A percentile compares a stretch with the other conserved stretches of the same genome.
phyloP scores from a whole-genome alignment of 106 monocot genomes.

The Platanthera zijinensis region DNA sequence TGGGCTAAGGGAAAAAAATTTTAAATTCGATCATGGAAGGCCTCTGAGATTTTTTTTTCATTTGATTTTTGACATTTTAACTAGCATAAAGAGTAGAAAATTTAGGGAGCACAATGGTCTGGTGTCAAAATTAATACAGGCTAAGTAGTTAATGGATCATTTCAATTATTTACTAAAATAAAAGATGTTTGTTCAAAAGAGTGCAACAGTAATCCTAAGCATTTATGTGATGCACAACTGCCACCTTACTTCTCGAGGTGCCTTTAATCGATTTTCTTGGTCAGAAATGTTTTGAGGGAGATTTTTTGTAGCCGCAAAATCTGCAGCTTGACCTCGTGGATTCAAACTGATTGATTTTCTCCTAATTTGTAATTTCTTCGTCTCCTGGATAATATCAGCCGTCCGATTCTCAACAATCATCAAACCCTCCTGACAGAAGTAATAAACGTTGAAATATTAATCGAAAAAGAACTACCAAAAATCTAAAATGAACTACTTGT shows the following conservation, averaged over 20 bases:
- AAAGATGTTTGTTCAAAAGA: neutral
- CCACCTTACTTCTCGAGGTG: constrained; percentile 83
- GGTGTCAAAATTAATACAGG: too few species aligned
- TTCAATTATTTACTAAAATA: too few species aligned
- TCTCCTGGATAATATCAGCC: constrained; percentile 56
- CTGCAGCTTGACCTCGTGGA: constrained; percentile 10
- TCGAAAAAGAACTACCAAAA: neutral
- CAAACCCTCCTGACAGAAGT: constrained; percentile 56
- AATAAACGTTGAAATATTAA: neutral
- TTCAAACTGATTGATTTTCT: constrained; percentile 44
- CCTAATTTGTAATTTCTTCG: constrained; percentile 64
- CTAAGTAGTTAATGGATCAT: too few species aligned
- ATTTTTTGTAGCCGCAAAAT: constrained; percentile 2
- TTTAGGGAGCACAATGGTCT: too few species aligned
- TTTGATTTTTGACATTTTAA: too few species aligned
- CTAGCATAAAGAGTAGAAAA: too few species aligned
- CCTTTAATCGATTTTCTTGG: constrained; percentile 66
- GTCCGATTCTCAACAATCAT: constrained; percentile 62
- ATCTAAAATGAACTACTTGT: neutral
- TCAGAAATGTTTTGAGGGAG: constrained; percentile 24
- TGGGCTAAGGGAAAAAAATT: too few species aligned
- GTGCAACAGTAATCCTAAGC: neutral
- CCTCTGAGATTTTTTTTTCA: too few species aligned
- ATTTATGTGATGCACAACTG: constrained; percentile 23
- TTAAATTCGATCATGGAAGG: too few species aligned